Percentiles rank a stretch among this genome's conserved stretches.
Evolutionary conservation across 2,329 filamentous ascomycete species (phyloP).

Genomic region (Huntiella omanensis): DNA sequence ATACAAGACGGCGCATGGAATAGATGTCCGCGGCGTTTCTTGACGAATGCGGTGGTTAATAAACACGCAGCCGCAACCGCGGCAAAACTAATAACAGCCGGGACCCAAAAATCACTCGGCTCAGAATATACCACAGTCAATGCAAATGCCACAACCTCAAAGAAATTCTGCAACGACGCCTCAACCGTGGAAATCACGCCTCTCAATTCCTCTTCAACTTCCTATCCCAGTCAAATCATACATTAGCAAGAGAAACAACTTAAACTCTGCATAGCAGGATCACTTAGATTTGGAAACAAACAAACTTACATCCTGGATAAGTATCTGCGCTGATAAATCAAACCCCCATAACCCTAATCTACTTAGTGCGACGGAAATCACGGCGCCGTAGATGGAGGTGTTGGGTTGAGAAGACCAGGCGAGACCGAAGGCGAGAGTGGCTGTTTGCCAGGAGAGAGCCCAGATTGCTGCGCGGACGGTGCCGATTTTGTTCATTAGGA

Average conservation of each 20-base stretch:
- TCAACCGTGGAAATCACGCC: constrained; percentile 53
- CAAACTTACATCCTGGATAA: constrained; percentile 37
- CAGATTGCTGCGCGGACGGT: constrained; percentile 49
- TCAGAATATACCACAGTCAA: constrained; percentile 44
- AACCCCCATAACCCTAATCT: constrained; percentile 43
- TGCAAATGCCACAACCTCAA: constrained; percentile 48
- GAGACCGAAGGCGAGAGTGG: constrained; percentile 29
- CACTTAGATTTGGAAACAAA: neutral
- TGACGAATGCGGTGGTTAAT: constrained; percentile 18
- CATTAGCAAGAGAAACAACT: neutral
- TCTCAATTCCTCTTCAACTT: constrained; percentile 34
- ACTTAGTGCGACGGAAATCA: constrained; percentile 32
- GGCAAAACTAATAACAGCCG: constrained; percentile 36
- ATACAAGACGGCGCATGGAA: constrained; percentile 15
- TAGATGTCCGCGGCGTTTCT: constrained; percentile 18
- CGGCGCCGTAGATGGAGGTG: constrained; percentile 20
- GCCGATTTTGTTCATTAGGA: constrained; percentile 34
- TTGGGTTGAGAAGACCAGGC: constrained; percentile 18
- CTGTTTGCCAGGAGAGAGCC: constrained; percentile 50
- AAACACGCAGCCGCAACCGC: constrained; percentile 24
- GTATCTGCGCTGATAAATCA: constrained; percentile 39
- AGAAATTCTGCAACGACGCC: constrained; percentile 46
- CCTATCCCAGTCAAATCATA: constrained; percentile 19
- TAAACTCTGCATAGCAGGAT: neutral
- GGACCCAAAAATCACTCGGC: constrained; percentile 46